Base-by-base conservation (phyloP, 192 early-diverging fungal species). In the Backusella liffmaniae region DNA sequence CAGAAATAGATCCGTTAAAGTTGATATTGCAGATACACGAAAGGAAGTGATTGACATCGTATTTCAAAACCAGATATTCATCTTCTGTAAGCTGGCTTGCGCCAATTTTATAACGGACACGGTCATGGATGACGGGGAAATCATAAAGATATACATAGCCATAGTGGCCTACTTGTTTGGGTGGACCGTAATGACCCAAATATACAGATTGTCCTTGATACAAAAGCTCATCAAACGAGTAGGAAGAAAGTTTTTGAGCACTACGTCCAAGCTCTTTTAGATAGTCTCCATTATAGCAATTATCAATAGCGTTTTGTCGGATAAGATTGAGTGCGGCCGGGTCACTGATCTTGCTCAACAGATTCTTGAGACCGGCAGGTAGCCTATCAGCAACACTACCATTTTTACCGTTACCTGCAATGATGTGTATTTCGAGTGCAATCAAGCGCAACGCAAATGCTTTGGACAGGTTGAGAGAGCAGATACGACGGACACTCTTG, bases 91-190 rank as follows among this genome's bases (percentile, higher is more conserved):
- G 18, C 10, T 56, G 15, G 6, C 13, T 10, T 26, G 36, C 18
- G 10, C 26, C 56, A 29, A 13, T 3, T 62, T 4, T 8, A 62
- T 23, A 62, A 3, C 56, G 26, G 30, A 81, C 56, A 21, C 79
- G 75, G n/a, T 68, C 35, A 36, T 67, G 36, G 13, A 76, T 72
- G 3, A 81, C 21, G 21, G 18, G 30, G 32, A 76, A 56, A 73
- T 81, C 80, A 68, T 84, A 84, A 16, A 79, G 67, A 34, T 75
- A 84, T 12, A 73, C 66, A 13, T 78, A 73, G 2, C 83, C 83
- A 77, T 84, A 81, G 30, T 79, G 73, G 18, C 80, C 72, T 21
- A 67, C 70, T 12, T 69, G 74, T 13, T 81, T 68, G 67, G 70
- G 70, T 39, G 67, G 56, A 3, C 79, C 74, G 26, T 65, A 56